These are phyloP conservation scores for Omphalea diandra DNA, from an alignment of 441 rosid genomes.

Conservation along the genomic window DNA sequence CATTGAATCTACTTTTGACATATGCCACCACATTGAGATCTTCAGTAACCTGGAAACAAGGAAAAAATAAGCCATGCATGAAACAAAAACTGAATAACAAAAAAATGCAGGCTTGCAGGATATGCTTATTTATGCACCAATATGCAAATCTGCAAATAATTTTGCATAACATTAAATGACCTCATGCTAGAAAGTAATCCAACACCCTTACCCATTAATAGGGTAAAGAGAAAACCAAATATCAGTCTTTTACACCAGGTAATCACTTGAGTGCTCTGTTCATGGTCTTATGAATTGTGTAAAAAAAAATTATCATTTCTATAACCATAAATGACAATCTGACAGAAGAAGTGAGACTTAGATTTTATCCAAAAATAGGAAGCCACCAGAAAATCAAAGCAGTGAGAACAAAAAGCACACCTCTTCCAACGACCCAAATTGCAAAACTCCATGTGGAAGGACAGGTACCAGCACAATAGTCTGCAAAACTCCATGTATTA, in stretches of 20 bases:
- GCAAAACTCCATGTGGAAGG: constrained; percentile 62
- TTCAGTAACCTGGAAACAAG: constrained; percentile 46
- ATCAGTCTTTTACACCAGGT: neutral
- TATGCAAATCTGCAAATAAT: neutral
- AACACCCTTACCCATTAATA: neutral
- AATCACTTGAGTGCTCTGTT: neutral
- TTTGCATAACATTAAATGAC: neutral
- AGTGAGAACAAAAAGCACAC: constrained; percentile 33
- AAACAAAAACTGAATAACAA: neutral
- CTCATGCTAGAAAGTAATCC: neutral
- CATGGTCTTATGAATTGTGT: neutral
- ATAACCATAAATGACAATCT: too few relatives aligned
- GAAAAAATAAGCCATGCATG: constrained; percentile 8
- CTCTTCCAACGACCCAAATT: constrained; percentile 58
- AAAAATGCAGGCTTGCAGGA: neutral
- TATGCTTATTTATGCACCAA: neutral
- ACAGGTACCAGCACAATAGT: constrained; percentile 56
- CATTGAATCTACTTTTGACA: constrained; percentile 35
- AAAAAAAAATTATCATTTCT: too few relatives aligned
- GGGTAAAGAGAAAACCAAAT: neutral
- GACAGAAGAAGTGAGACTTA: too few relatives aligned
- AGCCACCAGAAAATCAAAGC: constrained; percentile 1
- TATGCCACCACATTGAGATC: constrained; percentile 31
- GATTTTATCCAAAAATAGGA: neutral
- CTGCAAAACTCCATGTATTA: constrained; percentile 51